Evolutionary conservation across 768 basidiomycete genomes (phyloP).

Genomic region (Mycena filopes): DNA sequence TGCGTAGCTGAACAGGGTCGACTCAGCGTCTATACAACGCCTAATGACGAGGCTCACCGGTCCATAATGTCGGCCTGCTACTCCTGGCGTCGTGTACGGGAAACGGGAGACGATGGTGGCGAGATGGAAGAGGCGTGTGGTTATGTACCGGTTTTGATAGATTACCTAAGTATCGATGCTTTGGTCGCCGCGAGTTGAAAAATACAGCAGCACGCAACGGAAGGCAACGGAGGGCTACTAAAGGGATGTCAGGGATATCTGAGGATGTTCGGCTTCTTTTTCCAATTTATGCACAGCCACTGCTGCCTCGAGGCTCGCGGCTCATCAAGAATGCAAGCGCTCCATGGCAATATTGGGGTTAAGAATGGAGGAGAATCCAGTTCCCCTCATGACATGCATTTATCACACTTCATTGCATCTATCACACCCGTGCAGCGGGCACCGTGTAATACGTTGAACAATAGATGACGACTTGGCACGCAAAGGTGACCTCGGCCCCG

Average conservation of each 20-base stretch:
- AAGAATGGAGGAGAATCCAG: too few species aligned
- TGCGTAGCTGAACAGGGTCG: conserved; percentile 71
- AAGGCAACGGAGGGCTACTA: background rate
- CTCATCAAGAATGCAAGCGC: background rate
- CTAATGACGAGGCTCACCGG: conserved; percentile 3
- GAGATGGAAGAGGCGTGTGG: conserved; percentile 19
- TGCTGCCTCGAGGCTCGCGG: background rate
- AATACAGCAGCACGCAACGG: background rate
- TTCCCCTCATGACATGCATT: background rate
- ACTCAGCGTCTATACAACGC: background rate
- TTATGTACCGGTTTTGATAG: conserved; percentile 26
- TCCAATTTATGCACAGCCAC: conserved; percentile 31
- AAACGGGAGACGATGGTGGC: background rate
- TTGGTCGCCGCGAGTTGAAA: conserved; percentile 1
- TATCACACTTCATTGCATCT: background rate
- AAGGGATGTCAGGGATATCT: background rate
- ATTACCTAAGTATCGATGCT: conserved; percentile 30
- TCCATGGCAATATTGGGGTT: background rate
- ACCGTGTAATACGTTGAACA: conserved; percentile 6
- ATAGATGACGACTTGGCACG: background rate
- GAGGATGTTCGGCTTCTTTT: conserved; percentile 3
- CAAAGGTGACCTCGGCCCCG: conserved; percentile 4
- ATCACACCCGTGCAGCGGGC: conserved; percentile 5
- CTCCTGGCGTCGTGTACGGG: background rate
- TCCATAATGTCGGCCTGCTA: conserved; percentile 16